Evolutionary conservation across 1,284 basidiomycete species (phyloP).

Genomic region (Cronartium ribicola): DNA sequence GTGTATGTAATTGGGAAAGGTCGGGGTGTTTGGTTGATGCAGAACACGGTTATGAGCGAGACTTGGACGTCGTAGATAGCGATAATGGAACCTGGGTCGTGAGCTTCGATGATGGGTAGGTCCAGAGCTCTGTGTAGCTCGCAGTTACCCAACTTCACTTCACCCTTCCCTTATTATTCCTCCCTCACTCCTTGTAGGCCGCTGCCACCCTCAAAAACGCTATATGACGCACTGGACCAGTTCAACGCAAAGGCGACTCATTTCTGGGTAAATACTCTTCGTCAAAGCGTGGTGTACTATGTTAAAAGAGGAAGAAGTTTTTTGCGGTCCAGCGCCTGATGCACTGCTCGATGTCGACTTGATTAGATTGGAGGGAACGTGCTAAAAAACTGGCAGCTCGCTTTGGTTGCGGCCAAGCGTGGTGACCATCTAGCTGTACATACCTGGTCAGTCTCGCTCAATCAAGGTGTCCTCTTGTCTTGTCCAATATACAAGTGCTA

Average conservation of each 20-base stretch:
- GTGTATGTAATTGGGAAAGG: constrained; percentile 31
- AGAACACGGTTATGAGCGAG: neutral
- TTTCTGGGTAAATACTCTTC: constrained; percentile 26
- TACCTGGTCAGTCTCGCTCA: constrained; percentile 29
- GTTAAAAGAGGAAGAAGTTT: neutral
- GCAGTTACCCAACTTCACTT: neutral
- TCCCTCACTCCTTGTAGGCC: constrained; percentile 4
- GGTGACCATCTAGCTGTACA: constrained; percentile 39
- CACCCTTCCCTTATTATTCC: neutral
- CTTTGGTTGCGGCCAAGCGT: constrained; percentile 6
- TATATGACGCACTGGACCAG: constrained; percentile 22
- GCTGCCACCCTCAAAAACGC: constrained; percentile 18
- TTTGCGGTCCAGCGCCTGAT: neutral
- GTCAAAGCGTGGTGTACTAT: neutral
- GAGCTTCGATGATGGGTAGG: constrained; percentile 42
- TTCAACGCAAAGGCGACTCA: constrained; percentile 25
- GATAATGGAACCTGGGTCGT: constrained; percentile 28
- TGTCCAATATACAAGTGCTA: neutral
- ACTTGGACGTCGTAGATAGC: constrained; percentile 21
- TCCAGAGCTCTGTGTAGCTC: neutral
- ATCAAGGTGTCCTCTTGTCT: neutral
- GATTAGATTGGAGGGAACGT: constrained; percentile 38
- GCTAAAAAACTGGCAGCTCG: constrained; percentile 20
- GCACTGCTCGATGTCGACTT: neutral
- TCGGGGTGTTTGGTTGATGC: constrained; percentile 17